Evolutionary conservation across 805 yeast genomes (phyloP).

Genomic region (Metschnikowia hibisci): DNA sequence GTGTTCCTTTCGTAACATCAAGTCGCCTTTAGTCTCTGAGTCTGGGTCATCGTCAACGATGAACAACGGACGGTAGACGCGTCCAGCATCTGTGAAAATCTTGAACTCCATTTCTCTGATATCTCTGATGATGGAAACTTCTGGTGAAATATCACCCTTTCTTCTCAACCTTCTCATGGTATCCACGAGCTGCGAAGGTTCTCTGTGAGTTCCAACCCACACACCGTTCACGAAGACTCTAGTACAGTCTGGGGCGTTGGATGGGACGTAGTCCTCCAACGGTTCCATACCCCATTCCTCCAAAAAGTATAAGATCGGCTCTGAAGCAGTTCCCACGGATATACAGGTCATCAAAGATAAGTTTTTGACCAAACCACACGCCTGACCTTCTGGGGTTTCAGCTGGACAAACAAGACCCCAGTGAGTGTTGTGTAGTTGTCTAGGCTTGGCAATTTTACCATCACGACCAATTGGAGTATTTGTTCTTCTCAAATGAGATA

Average conservation of each 20-base stretch:
- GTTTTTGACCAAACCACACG: constrained; percentile 98
- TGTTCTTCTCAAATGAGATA: constrained; percentile 97
- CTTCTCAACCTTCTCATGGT: constrained; percentile 90
- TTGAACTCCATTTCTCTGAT: constrained; percentile 95
- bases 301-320: constrained; percentile 85
- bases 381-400: constrained; percentile 99
- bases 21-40: constrained; percentile 66
- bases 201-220: constrained; percentile 98
- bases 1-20: constrained; percentile 81
- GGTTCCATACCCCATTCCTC: constrained; percentile 99
- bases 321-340: constrained; percentile 96
- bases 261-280: constrained; percentile 90
- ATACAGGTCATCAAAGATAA: constrained; percentile 95
- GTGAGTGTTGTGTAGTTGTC: constrained; percentile 98
- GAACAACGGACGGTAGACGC: constrained; percentile 95
- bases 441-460: constrained; percentile 97
- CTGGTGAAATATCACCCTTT: constrained; percentile 92
- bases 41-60: constrained; percentile 84
- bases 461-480: constrained; percentile 99
- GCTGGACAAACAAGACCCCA: constrained; percentile 99
- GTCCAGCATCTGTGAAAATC: constrained; percentile 96
- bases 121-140: constrained; percentile 94
- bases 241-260: constrained; percentile 84
- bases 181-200: constrained; percentile 86
- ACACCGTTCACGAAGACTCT: constrained; percentile 97